Evolutionary conservation across 345 rosid species (phyloP).

Genomic region (Cardiospermum halicacabum): DNA sequence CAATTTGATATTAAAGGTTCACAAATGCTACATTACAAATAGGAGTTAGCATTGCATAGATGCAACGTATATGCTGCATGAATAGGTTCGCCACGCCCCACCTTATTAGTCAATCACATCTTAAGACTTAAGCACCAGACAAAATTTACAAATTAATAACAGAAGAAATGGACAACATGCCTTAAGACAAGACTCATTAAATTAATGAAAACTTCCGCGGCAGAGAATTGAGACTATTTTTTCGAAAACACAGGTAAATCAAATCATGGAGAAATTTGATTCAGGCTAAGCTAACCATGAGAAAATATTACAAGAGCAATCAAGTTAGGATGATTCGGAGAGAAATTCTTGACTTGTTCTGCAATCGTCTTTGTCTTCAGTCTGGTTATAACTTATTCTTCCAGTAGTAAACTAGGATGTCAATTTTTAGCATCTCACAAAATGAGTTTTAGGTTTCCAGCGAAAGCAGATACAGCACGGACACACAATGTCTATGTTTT

Average conservation of each 20-base stretch:
- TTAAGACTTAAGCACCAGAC: neutral
- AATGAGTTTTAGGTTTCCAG: neutral
- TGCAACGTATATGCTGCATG: neutral
- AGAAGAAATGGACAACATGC: neutral
- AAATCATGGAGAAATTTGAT: neutral
- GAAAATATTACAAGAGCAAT: neutral
- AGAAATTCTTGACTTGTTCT: neutral
- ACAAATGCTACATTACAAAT: neutral
- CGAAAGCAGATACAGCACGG: neutral
- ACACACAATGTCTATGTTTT: neutral
- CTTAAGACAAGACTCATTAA: neutral
- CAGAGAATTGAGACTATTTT: neutral
- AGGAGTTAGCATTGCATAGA: neutral
- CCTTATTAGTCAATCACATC: neutral
- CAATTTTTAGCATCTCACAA: neutral
- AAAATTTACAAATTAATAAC: neutral
- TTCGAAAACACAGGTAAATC: neutral
- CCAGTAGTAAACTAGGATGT: neutral
- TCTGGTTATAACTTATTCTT: neutral
- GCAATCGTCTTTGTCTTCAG: neutral
- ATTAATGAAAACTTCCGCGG: neutral
- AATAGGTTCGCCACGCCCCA: neutral
- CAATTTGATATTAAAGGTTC: neutral
- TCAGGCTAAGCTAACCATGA: neutral
- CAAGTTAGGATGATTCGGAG: neutral